Percentiles rank a stretch among this genome's conserved stretches.
phyloP scores from a whole-genome alignment of 305 asterid genomes.

The Solanum hybrid region DNA sequence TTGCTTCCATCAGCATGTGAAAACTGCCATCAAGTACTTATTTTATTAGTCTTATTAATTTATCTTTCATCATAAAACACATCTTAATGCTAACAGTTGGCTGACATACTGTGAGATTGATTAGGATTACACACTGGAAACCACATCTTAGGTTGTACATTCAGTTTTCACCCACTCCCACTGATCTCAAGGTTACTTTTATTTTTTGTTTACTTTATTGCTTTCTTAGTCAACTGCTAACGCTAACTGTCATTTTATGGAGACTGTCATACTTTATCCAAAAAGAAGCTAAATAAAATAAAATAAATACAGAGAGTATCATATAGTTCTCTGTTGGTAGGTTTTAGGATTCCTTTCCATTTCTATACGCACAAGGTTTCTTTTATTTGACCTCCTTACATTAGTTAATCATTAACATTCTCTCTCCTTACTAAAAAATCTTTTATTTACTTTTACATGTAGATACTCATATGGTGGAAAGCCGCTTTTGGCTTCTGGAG shows the following conservation, averaged over 20 bases:
- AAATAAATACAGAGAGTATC: not conserved
- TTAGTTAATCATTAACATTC: not conserved
- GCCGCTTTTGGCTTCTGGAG: conserved; percentile 54
- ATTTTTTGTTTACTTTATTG: not conserved
- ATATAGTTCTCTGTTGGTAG: not conserved
- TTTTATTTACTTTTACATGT: not conserved
- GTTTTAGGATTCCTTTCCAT: not conserved
- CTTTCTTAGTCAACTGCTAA: not conserved
- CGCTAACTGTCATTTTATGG: not conserved
- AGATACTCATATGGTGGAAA: conserved; percentile 77
- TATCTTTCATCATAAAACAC: not conserved
- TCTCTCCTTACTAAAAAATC: not conserved
- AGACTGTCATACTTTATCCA: not conserved
- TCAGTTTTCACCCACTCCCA: not conserved
- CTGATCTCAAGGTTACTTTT: not conserved
- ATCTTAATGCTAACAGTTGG: not conserved
- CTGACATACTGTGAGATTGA: not conserved
- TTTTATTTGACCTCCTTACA: not conserved
- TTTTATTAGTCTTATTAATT: not conserved
- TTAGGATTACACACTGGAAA: not conserved
- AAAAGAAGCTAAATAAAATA: not conserved
- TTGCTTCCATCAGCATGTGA: not conserved
- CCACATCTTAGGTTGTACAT: not conserved
- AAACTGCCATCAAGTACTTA: not conserved
- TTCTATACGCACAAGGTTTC: not conserved